Conservation (phyloP, 2,329 filamentous ascomycete species). For the Ophiostoma tasmaniense region DNA sequence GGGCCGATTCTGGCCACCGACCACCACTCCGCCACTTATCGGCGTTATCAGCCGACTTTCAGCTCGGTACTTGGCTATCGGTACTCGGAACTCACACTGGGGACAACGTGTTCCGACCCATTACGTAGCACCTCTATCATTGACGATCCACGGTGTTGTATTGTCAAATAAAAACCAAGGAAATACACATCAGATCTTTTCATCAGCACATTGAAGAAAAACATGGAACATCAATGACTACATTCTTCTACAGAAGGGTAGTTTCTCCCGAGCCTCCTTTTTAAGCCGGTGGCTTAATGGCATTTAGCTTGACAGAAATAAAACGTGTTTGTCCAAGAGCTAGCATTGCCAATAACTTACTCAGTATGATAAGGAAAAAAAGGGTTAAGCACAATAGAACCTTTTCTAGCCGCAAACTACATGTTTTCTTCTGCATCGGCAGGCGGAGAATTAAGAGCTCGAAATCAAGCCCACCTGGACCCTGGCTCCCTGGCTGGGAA, state of each 20-base stretch:
- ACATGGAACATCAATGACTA: not conserved
- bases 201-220: too few species aligned
- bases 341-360: not conserved
- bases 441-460: too few species aligned
- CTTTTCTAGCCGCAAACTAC: not conserved
- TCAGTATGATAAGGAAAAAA: too few species aligned
- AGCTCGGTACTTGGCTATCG: not conserved
- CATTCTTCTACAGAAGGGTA: too few species aligned
- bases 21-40: not conserved
- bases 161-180: not conserved
- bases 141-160: not conserved
- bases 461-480: not conserved
- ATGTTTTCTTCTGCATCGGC: too few species aligned
- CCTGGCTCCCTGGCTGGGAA: too few species aligned
- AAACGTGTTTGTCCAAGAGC: too few species aligned
- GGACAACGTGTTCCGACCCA: not conserved
- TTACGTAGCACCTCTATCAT: not conserved
- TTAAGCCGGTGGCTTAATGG: not conserved
- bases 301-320: too few species aligned
- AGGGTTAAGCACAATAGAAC: not conserved
- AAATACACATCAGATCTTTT: not conserved
- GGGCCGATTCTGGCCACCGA: not conserved
- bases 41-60: not conserved
- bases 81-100: not conserved
- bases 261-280: too few species aligned